Percentiles rank a stretch among this genome's conserved stretches.
Evolutionary conservation across 495 filamentous ascomycete species (phyloP).

Genomic region (Daldinia grandis): DNA sequence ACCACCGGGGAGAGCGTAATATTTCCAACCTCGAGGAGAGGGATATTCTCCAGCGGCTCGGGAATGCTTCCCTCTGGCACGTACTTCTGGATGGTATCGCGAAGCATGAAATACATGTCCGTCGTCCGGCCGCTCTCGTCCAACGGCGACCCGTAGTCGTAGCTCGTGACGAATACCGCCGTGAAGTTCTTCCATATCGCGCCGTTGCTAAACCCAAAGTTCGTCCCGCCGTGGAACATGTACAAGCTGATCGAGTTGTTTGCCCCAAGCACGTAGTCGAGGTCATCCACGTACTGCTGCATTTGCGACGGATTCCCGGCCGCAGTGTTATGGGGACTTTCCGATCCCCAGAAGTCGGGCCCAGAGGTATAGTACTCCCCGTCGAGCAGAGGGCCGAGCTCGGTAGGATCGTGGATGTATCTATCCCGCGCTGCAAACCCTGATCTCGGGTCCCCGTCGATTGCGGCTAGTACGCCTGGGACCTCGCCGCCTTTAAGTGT

Average conservation of each 20-base stretch:
- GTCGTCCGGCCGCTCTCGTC: constrained; percentile 59
- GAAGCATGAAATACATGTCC: constrained; percentile 51
- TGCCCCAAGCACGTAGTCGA: constrained; percentile 51
- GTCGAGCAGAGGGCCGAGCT: constrained; percentile 51
- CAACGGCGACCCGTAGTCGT: constrained; percentile 59
- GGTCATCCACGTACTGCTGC: constrained; percentile 43
- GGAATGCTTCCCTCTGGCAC: constrained; percentile 47
- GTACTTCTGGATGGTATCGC: constrained; percentile 49
- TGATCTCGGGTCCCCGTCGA: constrained; percentile 54
- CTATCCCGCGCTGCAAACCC: constrained; percentile 51
- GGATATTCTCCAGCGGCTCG: constrained; percentile 43
- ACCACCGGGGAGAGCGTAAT: constrained; percentile 42
- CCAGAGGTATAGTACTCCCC: constrained; percentile 57
- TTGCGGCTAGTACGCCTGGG: constrained; percentile 52
- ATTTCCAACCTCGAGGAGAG: constrained; percentile 43
- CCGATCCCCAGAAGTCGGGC: constrained; percentile 52
- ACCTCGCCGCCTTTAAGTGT: constrained; percentile 54
- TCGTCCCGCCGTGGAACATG: constrained; percentile 61
- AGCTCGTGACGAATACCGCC: constrained; percentile 54
- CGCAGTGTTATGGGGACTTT: constrained; percentile 45
- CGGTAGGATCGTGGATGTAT: constrained; percentile 52
- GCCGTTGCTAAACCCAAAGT: constrained; percentile 57
- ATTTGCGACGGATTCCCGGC: constrained; percentile 35
- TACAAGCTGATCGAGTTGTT: constrained; percentile 56
- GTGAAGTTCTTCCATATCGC: constrained; percentile 52